phyloP scores from a whole-genome alignment of 352 stramenopile genomes.

The Aphanomyces stellatus region DNA sequence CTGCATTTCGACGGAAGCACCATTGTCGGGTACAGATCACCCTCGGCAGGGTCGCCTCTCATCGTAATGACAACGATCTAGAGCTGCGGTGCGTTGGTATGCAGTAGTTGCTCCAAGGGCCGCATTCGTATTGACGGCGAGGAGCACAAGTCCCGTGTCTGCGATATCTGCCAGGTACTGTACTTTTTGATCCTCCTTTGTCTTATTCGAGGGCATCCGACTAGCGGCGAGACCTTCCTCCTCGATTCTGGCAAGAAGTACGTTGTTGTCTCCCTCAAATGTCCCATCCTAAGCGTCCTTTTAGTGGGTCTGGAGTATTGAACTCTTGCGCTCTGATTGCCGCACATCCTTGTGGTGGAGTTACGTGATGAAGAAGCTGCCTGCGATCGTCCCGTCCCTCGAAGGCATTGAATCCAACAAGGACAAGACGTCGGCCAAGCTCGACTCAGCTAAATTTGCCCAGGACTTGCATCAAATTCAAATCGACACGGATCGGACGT shows the following conservation, averaged over 20 bases:
- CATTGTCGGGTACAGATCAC: conserved; percentile 19
- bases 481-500: conserved; percentile 79
- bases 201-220: not conserved
- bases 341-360: conserved; percentile 15
- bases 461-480: conserved; percentile 70
- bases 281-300: not conserved
- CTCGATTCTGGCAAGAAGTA: conserved; percentile 16
- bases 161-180: conserved; percentile 19
- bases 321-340: conserved; percentile 1
- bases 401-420: conserved; percentile 15
- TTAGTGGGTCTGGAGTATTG: conserved; percentile 19
- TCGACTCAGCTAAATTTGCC: not conserved
- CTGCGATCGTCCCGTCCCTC: not conserved
- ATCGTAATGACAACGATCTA: no score
- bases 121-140: conserved; percentile 2
- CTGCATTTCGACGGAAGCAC: conserved; percentile 16
- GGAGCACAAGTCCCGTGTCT: conserved; percentile 12
- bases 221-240: conserved; percentile 15
- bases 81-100: conserved; percentile 17
- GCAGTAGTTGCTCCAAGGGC: conserved; percentile 12
- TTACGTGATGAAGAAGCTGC: not conserved
- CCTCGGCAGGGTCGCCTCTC: no score
- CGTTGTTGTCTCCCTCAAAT: not conserved
- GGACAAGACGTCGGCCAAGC: no score
- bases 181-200: not conserved